Evolutionary conservation across 345 rosid species (phyloP).

Genomic region (Schrenkiella parvula): DNA sequence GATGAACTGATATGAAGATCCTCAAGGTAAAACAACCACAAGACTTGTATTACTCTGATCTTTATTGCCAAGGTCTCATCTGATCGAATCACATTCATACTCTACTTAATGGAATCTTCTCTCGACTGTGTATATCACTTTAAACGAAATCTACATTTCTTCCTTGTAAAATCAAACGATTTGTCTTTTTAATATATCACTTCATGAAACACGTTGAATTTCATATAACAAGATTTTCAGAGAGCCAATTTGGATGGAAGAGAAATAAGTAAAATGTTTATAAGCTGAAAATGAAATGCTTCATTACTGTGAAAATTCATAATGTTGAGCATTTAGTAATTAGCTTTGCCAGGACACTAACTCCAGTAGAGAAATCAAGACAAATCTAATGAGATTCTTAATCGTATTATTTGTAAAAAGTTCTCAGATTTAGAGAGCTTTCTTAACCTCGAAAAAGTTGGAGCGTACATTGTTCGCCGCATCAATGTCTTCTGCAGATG

Average conservation of each 20-base stretch:
- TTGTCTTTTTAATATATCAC: background rate
- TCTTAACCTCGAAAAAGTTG: constrained; percentile 61
- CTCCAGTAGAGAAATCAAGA: background rate
- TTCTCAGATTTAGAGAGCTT: constrained; percentile 45
- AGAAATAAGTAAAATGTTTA: background rate
- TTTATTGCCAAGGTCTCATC: too few species aligned
- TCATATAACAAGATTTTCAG: background rate
- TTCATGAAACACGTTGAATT: background rate
- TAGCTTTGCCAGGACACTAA: background rate
- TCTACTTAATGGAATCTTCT: background rate
- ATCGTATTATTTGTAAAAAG: background rate
- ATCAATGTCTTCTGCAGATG: constrained; percentile 69
- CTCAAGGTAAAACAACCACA: too few species aligned
- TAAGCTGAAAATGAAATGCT: background rate
- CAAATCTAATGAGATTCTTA: constrained; percentile 1
- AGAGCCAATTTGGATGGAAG: background rate
- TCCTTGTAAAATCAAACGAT: too few species aligned
- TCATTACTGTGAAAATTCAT: background rate
- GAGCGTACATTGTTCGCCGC: constrained; percentile 62
- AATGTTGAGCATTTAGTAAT: background rate
- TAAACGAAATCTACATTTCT: background rate
- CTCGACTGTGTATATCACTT: background rate
- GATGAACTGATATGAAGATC: too few species aligned
- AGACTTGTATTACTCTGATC: too few species aligned
- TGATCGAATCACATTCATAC: background rate